Evolutionary conservation across 306 rosid species (phyloP).

Genomic region (Aeschynomene evenia): DNA sequence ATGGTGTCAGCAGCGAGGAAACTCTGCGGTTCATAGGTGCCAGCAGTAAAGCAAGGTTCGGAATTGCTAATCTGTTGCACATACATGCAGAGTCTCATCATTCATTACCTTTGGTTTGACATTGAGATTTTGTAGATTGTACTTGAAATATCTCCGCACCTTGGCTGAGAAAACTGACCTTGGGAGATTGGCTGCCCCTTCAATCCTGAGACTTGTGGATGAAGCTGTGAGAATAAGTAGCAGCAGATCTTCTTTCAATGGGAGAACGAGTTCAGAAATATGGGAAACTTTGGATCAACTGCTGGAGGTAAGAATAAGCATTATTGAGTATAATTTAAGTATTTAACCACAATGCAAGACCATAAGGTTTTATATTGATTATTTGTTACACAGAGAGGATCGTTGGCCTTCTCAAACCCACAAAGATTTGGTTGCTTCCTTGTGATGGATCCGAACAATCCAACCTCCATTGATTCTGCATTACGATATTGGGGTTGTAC

Average conservation of each 20-base stretch:
- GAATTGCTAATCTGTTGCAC: conserved; percentile 17
- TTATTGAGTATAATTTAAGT: conserved; percentile 5
- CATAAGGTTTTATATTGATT: conserved; percentile 28
- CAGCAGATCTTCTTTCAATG: conserved; percentile 47
- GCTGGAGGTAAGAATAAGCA: conserved; percentile 63
- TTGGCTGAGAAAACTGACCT: conserved; percentile 87
- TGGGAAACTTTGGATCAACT: conserved; percentile 75
- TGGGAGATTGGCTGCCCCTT: conserved; percentile 93
- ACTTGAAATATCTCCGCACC: conserved; percentile 71
- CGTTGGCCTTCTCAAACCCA: conserved; percentile 72
- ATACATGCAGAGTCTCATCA: neutral
- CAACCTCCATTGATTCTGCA: conserved; percentile 64
- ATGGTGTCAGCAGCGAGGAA: conserved; percentile 83
- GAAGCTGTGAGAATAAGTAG: conserved; percentile 69
- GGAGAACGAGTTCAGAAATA: conserved; percentile 67
- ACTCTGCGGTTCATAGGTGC: conserved; percentile 70
- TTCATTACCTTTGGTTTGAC: conserved; percentile 16
- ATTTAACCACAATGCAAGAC: conserved; percentile 1
- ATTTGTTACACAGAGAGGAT: conserved; percentile 62
- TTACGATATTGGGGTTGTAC: conserved; percentile 92
- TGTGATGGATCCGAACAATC: conserved; percentile 73
- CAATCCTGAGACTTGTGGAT: conserved; percentile 82
- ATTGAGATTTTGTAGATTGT: conserved; percentile 54
- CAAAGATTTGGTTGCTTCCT: conserved; percentile 72
- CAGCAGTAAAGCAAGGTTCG: conserved; percentile 84